Evolutionary conservation across 2,329 filamentous ascomycete genomes (phyloP).

Genomic region (Xylariomycetidae sp.): DNA sequence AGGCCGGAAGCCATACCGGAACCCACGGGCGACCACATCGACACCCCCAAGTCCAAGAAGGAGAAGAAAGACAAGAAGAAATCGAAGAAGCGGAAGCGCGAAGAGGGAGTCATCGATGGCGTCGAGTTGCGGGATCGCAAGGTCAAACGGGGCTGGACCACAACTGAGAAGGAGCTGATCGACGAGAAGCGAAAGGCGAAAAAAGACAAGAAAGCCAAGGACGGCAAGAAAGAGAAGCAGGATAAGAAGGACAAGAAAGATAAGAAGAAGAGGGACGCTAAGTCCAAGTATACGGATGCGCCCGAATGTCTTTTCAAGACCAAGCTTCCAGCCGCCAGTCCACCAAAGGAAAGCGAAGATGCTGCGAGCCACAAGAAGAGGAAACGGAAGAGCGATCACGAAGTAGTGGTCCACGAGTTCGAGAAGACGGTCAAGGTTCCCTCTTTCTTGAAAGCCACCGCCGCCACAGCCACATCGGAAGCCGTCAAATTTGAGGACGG

Average conservation of each 20-base stretch:
- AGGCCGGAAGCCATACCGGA: constrained; percentile 52
- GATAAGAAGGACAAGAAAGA: constrained; percentile 51
- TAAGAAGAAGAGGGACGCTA: constrained; percentile 49
- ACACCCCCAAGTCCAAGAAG: constrained; percentile 26
- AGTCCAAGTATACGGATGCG: constrained; percentile 74
- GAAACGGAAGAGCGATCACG: constrained; percentile 50
- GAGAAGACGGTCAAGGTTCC: constrained; percentile 77
- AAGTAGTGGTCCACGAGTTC: constrained; percentile 81
- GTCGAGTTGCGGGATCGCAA: constrained; percentile 69
- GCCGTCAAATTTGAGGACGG: constrained; percentile 70
- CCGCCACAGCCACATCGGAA: constrained; percentile 35
- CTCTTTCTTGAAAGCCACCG: constrained; percentile 64
- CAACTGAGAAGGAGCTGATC: constrained; percentile 47
- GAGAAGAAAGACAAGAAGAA: constrained; percentile 33
- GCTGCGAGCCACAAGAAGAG: constrained; percentile 46
- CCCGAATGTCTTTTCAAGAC: constrained; percentile 83
- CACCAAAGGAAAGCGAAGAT: constrained; percentile 34
- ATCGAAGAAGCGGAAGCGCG: constrained; percentile 46
- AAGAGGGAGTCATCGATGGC: constrained; percentile 51
- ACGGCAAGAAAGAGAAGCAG: constrained; percentile 42
- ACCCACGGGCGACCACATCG: constrained; percentile 25
- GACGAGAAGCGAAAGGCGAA: constrained; percentile 40
- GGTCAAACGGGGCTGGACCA: constrained; percentile 87
- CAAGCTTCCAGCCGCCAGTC: constrained; percentile 51
- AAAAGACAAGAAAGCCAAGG: constrained; percentile 29